phyloP scores from a whole-genome alignment of 441 rosid species.

The Biscutella laevigata region DNA sequence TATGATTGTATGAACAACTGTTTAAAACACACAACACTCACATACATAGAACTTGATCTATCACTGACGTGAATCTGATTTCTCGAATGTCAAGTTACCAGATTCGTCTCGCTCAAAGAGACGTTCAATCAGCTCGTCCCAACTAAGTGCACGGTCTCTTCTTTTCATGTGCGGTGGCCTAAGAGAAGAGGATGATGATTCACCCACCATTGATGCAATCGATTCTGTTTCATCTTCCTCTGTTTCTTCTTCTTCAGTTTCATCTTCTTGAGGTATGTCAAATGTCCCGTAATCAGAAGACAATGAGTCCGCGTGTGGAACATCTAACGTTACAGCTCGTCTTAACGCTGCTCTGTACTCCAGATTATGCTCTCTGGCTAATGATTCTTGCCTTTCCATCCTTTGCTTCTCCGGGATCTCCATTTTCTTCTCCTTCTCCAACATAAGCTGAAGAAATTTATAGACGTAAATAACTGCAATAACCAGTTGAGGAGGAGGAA shows the following conservation, averaged over 20 bases:
- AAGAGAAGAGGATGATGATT: constrained; percentile 27
- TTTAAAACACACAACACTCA: not conserved
- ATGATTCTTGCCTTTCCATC: constrained; percentile 79
- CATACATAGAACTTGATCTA: not conserved
- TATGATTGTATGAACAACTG: constrained; percentile 6
- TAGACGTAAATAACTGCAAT: not conserved
- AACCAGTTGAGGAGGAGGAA: not conserved
- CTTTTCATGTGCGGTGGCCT: constrained; percentile 23
- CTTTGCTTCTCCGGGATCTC: constrained; percentile 68
- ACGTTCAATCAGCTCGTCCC: constrained; percentile 67
- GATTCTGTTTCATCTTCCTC: constrained; percentile 8
- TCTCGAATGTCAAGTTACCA: constrained; percentile 46
- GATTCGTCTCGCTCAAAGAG: constrained; percentile 67
- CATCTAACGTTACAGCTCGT: constrained; percentile 66
- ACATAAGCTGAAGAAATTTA: constrained; percentile 41
- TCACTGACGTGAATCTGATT: constrained; percentile 29
- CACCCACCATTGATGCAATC: constrained; percentile 16
- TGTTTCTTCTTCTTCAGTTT: constrained; percentile 23
- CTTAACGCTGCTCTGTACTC: constrained; percentile 79
- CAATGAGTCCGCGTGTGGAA: constrained; percentile 61
- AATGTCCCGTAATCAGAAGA: constrained; percentile 79
- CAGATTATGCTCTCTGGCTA: constrained; percentile 55
- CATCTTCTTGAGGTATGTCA: constrained; percentile 34
- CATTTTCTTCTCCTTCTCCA: constrained; percentile 56
- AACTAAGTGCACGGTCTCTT: constrained; percentile 37